These are phyloP conservation scores for Penicillium roqueforti DNA, from an alignment of 495 filamentous ascomycete species.

Conservation along the genomic window DNA sequence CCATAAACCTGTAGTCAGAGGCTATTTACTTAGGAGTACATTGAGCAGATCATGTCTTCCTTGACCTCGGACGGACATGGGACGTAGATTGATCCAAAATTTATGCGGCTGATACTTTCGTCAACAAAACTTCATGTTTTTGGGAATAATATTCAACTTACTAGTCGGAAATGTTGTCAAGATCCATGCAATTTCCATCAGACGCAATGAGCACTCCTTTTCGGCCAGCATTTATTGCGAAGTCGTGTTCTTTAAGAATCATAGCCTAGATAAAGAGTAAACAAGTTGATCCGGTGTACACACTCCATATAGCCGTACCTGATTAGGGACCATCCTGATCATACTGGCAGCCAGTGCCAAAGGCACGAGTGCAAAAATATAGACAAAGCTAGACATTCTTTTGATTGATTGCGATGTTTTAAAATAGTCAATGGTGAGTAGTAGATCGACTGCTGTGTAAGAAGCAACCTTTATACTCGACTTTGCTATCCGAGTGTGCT, in stretches of 20 bases:
- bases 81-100: constrained; percentile 5
- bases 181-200: background rate
- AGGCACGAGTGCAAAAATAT: background rate
- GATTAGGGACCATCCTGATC: background rate
- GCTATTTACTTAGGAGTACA: background rate
- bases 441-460: background rate
- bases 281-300: background rate
- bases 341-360: constrained; percentile 2
- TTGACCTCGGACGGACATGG: background rate
- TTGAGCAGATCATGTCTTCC: background rate
- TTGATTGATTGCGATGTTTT: background rate
- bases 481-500: background rate
- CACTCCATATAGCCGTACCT: background rate
- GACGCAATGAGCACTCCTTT: background rate
- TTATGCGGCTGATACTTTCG: background rate
- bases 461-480: background rate
- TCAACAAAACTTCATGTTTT: background rate
- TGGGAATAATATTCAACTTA: background rate
- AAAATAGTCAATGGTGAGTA: background rate
- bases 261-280: background rate
- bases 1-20: background rate
- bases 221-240: background rate
- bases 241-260: constrained; percentile 5
- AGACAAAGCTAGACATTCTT: background rate
- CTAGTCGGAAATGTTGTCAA: background rate